Base-by-base conservation (phyloP, 805 yeast genomes). In the Ogataea wickerhamii region DNA sequence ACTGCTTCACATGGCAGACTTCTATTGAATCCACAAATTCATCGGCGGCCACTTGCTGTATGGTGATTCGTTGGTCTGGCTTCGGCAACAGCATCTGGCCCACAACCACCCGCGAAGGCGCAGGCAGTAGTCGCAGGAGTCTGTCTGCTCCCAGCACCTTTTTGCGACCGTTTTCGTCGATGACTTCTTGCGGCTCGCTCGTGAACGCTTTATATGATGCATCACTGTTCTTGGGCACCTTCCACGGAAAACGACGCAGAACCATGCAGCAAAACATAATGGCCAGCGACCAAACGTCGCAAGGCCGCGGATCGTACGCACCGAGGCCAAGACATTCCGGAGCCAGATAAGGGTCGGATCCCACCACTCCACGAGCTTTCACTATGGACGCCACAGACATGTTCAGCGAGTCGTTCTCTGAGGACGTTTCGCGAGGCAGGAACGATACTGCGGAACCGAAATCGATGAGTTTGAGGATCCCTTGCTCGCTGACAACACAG, bases 341-440 rank as follows among this genome's bases (percentile, higher is more conserved):
- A 0, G 97, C 93, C 44, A 91, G 66, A 56, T 91, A 91, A 2
- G 98, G 98, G 61, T 91, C 98, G 2, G 95, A 84, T 12, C 98
- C 98, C 10, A 91, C 95, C 17, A 91, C 75, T 12, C 98, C 98
- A 28, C 75, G 71, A 0, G 96, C 88, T 41, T 71, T 67, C 13
- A 83, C 77, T 17, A 78, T 71, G 20, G 40, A 28, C 38, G 71
- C 7, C 13, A 10, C 74, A 6, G 61, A 58, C 37, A 74, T 76
- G 2, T 29, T 14, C 2, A 36, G 35, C 5, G 25, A 31, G 19
- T 38, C 39, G 13, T 27, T 22, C 6, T 8, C 21, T 12, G 32
- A 19, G 16, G 22, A 32, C 47, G 73, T 78, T 10, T 14, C 29
- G 8, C 29, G 17, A 6, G 82, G 80, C 8, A 26, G 24, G 52